A percentile compares a stretch with the other conserved stretches of the same genome.
phyloP scores from a whole-genome alignment of 1,284 basidiomycete genomes.

The Boletus mariae region DNA sequence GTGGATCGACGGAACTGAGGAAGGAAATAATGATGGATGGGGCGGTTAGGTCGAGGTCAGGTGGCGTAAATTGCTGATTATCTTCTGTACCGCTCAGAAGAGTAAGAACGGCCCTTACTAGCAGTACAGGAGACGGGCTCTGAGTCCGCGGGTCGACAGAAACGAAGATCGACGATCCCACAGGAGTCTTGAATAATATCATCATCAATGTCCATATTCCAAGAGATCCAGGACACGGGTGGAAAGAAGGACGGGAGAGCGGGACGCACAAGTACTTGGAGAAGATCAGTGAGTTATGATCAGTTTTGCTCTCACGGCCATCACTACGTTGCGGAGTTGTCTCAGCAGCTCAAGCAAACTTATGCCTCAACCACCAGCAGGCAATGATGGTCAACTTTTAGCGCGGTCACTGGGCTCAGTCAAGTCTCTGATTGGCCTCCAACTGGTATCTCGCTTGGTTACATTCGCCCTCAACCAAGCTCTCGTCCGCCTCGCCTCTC shows the following conservation, averaged over 20 bases:
- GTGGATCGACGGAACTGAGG: background rate
- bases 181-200: too few species aligned
- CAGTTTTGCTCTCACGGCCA: background rate
- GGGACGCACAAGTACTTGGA: too few species aligned
- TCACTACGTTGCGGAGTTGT: too few species aligned
- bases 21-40: background rate
- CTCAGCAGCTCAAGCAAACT: too few species aligned
- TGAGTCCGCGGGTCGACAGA: background rate
- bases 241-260: background rate
- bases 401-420: conserved; percentile 55
- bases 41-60: background rate
- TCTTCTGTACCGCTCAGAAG: background rate
- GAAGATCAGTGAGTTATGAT: too few species aligned
- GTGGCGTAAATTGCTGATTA: background rate
- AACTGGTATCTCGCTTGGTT: conserved; percentile 77
- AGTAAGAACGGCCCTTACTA: background rate
- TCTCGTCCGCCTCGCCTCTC: conserved; percentile 80
- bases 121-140: background rate
- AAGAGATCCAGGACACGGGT: background rate
- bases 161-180: background rate
- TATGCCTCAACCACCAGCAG: background rate
- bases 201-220: background rate
- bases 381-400: conserved; percentile 29
- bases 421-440: conserved; percentile 82
- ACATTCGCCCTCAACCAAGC: conserved; percentile 90